A percentile compares a stretch with the other conserved stretches of the same genome.
Conservation (phyloP, 106 monocot species). For the Amphibolis antarctica region DNA sequence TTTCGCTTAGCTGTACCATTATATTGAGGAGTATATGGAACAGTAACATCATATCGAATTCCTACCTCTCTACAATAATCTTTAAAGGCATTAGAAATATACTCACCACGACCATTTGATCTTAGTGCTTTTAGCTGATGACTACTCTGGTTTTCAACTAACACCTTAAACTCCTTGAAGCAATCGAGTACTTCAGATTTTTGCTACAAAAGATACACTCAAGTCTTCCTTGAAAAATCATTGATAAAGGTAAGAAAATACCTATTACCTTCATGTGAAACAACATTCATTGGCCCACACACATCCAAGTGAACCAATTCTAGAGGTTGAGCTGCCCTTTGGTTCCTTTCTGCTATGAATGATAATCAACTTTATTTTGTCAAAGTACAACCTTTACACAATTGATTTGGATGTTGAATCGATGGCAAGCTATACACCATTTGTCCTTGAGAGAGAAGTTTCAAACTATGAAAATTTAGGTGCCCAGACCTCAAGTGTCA, state of each 20-base stretch:
- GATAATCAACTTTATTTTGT: not conserved
- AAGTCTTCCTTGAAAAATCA: not conserved
- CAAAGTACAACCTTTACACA: not conserved
- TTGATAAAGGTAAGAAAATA: not conserved
- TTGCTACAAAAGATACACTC: not conserved
- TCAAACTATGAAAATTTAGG: not conserved
- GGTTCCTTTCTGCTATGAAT: not conserved
- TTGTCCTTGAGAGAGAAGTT: not conserved
- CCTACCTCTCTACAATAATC: not conserved
- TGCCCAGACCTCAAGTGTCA: not conserved
- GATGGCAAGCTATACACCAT: not conserved
- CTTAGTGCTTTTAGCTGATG: not conserved
- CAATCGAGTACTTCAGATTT: not conserved
- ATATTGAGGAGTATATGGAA: not conserved
- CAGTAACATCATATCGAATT: not conserved
- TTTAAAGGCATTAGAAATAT: not conserved
- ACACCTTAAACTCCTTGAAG: not conserved
- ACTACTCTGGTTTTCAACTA: not conserved
- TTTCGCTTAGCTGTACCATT: not conserved
- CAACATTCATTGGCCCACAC: not conserved
- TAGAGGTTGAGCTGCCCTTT: too few relatives aligned
- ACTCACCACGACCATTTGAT: not conserved
- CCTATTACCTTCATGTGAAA: not conserved
- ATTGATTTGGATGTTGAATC: not conserved
- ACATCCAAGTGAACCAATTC: not conserved